A percentile compares a stretch with the other conserved stretches of the same genome.
These are phyloP conservation scores for Gossypium mustelinum DNA, from an alignment of 345 rosid species.

Conservation along the genomic window DNA sequence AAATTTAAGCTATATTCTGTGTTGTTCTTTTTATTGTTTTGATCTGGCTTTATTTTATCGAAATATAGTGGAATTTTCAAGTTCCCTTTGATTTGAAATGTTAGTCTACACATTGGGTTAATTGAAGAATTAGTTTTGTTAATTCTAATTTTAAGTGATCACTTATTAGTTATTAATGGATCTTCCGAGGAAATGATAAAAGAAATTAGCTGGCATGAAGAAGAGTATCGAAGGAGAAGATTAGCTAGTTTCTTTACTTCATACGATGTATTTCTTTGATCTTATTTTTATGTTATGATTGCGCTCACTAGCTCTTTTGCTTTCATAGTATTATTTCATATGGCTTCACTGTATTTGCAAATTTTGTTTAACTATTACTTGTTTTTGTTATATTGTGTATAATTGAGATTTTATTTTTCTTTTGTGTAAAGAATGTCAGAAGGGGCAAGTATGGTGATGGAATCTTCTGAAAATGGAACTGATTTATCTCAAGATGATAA, in stretches of 20 bases:
- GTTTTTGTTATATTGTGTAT: conserved; percentile 15
- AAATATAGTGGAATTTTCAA: neutral
- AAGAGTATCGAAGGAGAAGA: neutral
- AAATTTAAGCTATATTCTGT: no score
- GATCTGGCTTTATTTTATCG: neutral
- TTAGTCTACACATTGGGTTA: neutral
- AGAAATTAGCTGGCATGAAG: neutral
- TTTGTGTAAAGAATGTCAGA: conserved; percentile 35
- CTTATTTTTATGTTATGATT: neutral
- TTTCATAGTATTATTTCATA: neutral
- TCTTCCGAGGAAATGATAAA: neutral
- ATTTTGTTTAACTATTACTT: neutral
- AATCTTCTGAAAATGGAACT: conserved; percentile 42
- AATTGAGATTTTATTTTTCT: neutral
- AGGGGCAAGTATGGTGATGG: conserved; percentile 35
- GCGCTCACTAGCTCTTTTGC: neutral
- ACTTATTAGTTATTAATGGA: conserved; percentile 6
- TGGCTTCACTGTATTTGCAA: neutral
- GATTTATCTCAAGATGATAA: conserved; percentile 44
- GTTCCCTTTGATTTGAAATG: neutral
- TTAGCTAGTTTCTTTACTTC: neutral
- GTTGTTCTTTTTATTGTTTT: no score
- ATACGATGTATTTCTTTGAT: neutral
- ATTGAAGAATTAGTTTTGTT: neutral
- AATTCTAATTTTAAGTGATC: neutral